Conservation (phyloP, 1,284 basidiomycete species). For the Trichosporon sp. region DNA sequence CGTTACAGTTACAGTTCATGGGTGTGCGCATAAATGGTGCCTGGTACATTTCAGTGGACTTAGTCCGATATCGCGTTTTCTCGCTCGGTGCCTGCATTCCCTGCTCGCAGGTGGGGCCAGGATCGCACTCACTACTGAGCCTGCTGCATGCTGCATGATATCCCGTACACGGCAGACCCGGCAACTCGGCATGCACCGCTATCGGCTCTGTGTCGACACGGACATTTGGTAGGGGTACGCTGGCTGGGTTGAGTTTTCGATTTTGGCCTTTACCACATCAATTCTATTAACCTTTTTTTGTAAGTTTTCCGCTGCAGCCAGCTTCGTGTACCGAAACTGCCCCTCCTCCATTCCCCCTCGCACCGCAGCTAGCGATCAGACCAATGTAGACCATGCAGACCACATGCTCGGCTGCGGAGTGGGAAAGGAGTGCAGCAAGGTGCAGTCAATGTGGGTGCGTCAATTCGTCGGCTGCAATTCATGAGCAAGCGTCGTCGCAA, state of each 20-base stretch:
- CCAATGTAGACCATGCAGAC: too few relatives aligned
- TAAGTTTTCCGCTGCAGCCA: not conserved
- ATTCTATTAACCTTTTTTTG: not conserved
- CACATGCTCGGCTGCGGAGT: not conserved
- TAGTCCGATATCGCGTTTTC: not conserved
- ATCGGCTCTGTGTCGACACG: not conserved
- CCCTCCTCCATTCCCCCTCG: too few relatives aligned
- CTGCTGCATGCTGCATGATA: too few relatives aligned
- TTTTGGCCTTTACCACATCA: not conserved
- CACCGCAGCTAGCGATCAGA: not conserved
- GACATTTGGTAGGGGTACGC: not conserved
- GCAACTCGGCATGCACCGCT: not conserved
- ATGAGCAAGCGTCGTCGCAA: not conserved
- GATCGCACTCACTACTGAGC: not conserved
- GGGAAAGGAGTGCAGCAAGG: not conserved
- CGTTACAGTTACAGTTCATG: not conserved
- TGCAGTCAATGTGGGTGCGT: not conserved
- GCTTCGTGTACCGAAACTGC: not conserved
- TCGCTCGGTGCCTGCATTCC: not conserved
- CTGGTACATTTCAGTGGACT: not conserved
- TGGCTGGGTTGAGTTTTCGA: not conserved
- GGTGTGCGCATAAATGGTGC: not conserved
- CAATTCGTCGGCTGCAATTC: not conserved
- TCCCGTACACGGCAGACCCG: not conserved
- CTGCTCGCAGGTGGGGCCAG: not conserved